Evolutionary conservation across 1,284 basidiomycete genomes (phyloP).

Genomic region (Leccinum brunneo-olivaceum): DNA sequence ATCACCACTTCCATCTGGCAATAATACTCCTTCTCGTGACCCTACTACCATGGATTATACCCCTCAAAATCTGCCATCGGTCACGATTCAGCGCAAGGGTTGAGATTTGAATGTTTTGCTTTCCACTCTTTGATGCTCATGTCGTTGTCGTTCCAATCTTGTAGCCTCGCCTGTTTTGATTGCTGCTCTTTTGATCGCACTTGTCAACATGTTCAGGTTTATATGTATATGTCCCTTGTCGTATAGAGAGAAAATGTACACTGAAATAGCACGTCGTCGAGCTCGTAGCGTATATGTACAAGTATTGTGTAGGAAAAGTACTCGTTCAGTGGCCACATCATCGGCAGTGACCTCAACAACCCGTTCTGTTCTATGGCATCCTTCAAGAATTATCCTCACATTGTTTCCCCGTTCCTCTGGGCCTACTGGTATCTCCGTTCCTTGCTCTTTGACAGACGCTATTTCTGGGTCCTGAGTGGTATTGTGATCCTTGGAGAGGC

Average conservation of each 20-base stretch:
- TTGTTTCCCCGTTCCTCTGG: constrained; percentile 2
- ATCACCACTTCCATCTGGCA: constrained; percentile 29
- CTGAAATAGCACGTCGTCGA: not conserved
- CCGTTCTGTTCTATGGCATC: constrained; percentile 17
- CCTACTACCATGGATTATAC: constrained; percentile 22
- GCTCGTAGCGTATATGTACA: too few species aligned
- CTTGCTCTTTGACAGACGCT: constrained; percentile 47
- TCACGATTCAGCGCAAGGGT: constrained; percentile 26
- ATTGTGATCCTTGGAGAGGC: constrained; percentile 69
- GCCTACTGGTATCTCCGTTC: constrained; percentile 10
- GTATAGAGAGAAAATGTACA: constrained; percentile 10
- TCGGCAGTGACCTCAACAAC: too few species aligned
- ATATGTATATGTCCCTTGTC: constrained; percentile 17
- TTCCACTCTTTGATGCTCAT: constrained; percentile 2
- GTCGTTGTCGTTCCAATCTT: constrained; percentile 1
- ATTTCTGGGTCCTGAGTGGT: constrained; percentile 60
- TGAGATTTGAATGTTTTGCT: constrained; percentile 12
- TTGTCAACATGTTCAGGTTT: constrained; percentile 3
- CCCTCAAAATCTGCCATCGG: constrained; percentile 23
- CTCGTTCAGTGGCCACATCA: not conserved
- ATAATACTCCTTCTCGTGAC: constrained; percentile 26
- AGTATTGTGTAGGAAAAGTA: not conserved
- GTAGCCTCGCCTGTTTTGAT: constrained; percentile 1
- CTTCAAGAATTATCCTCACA: constrained; percentile 2
- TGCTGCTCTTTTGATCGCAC: constrained; percentile 15